These are phyloP conservation scores for Candida yuanshanica DNA, from an alignment of 805 yeast genomes.

Conservation along the genomic window DNA sequence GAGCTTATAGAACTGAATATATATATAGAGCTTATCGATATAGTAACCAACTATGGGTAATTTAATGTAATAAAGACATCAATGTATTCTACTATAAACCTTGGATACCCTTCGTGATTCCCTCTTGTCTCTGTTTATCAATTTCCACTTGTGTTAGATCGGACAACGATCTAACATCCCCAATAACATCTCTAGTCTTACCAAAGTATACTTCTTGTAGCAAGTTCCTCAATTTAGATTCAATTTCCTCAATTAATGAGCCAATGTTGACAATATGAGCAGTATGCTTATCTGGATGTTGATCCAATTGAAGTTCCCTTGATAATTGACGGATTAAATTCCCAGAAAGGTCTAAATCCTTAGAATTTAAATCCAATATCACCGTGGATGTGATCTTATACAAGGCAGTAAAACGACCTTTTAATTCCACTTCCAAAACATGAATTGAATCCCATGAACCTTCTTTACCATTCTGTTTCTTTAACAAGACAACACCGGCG, in stretches of 20 bases:
- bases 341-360: slow-evolving; percentile 59
- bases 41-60: too few relatives aligned
- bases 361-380: slow-evolving; percentile 55
- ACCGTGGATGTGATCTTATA: slow-evolving; percentile 86
- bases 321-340: slow-evolving; percentile 81
- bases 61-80: background rate
- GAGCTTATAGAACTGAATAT: too few relatives aligned
- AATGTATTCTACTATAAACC: slow-evolving; percentile 2
- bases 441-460: slow-evolving; percentile 85
- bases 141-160: slow-evolving; percentile 8
- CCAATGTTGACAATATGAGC: slow-evolving; percentile 88
- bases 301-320: slow-evolving; percentile 37
- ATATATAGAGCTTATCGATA: too few relatives aligned
- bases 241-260: slow-evolving; percentile 78
- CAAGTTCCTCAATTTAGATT: slow-evolving; percentile 77
- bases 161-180: slow-evolving; percentile 48
- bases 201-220: slow-evolving; percentile 94
- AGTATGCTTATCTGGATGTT: slow-evolving; percentile 29
- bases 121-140: slow-evolving; percentile 6
- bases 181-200: slow-evolving; percentile 83
- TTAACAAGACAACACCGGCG: slow-evolving; percentile 87
- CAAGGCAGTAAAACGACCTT: slow-evolving; percentile 27
- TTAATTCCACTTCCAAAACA: slow-evolving; percentile 69
- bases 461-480: slow-evolving; percentile 46
- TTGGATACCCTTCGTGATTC: slow-evolving; percentile 3